Evolutionary conservation across 2,329 filamentous ascomycete genomes (phyloP).

Genomic region (Arachnomyces sp.): DNA sequence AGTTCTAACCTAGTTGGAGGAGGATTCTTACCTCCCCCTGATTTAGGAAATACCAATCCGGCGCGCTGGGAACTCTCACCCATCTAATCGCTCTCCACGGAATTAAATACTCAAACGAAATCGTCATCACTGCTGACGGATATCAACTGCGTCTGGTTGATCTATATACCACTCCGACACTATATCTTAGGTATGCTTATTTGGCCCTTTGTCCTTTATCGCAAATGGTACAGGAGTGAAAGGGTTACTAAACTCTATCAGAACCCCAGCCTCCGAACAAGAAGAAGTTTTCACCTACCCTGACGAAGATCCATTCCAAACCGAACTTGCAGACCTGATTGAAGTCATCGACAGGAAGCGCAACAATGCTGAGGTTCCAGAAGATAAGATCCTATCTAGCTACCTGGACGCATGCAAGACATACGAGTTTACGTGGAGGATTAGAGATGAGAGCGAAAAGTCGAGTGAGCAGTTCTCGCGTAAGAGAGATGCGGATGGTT

Average conservation of each 20-base stretch:
- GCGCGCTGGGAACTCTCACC: conserved; percentile 1
- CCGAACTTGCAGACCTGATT: neutral
- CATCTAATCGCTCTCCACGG: conserved; percentile 2
- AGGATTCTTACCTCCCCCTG: too few relatives aligned
- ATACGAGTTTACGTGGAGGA: conserved; percentile 3
- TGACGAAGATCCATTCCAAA: conserved; percentile 2
- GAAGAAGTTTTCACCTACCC: conserved; percentile 1
- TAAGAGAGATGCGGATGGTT: too few relatives aligned
- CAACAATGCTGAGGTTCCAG: neutral
- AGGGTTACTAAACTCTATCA: too few relatives aligned
- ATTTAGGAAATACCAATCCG: too few relatives aligned
- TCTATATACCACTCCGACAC: neutral
- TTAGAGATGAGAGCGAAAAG: conserved; percentile 1
- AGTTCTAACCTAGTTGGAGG: too few relatives aligned
- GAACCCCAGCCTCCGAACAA: neutral
- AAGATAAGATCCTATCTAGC: neutral
- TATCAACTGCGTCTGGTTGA: conserved; percentile 4
- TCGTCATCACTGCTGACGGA: conserved; percentile 1
- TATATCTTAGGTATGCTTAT: neutral
- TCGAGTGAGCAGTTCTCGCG: too few relatives aligned
- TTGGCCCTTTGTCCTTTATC: too few relatives aligned
- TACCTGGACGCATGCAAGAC: conserved; percentile 1
- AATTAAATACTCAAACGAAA: conserved; percentile 2
- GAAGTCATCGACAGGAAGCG: neutral
- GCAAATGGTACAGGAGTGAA: too few relatives aligned